These are phyloP conservation scores for Tremellales sp. DNA, from an alignment of 1,284 basidiomycete species.

Conservation along the genomic window DNA sequence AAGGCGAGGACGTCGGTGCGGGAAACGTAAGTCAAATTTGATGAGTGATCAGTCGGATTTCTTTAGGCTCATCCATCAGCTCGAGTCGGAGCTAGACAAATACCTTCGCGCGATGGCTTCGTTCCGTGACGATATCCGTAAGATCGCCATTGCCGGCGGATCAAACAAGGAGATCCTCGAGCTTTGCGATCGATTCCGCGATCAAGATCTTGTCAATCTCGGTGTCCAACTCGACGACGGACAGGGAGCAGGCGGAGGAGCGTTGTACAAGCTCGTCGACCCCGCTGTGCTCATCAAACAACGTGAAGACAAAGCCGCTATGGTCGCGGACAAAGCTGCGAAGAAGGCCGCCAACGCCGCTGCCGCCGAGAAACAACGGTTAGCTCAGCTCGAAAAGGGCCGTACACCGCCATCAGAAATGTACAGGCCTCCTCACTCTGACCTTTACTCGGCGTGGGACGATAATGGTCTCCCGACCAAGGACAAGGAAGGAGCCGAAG, in stretches of 20 bases:
- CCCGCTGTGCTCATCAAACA: conserved; percentile 76
- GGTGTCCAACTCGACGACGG: conserved; percentile 91
- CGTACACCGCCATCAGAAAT: conserved; percentile 68
- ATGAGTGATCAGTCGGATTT: background rate
- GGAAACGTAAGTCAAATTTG: conserved; percentile 57
- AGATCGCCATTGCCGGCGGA: conserved; percentile 69
- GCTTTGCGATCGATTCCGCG: conserved; percentile 84
- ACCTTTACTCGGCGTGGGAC: conserved; percentile 74
- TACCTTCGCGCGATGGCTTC: conserved; percentile 79
- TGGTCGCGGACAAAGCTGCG: conserved; percentile 68
- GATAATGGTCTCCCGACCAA: conserved; percentile 77
- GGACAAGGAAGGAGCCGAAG: conserved; percentile 75
- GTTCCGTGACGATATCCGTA: conserved; percentile 87
- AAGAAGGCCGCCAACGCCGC: conserved; percentile 73
- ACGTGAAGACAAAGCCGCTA: conserved; percentile 83
- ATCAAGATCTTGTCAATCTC: conserved; percentile 82
- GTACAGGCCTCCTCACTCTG: conserved; percentile 78
- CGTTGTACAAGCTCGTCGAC: conserved; percentile 87
- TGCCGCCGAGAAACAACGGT: conserved; percentile 65
- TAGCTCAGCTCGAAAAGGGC: conserved; percentile 82
- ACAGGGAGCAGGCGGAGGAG: conserved; percentile 84
- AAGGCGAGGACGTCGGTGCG: conserved; percentile 28
- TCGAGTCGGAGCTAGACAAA: conserved; percentile 82
- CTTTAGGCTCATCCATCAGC: conserved; percentile 50
- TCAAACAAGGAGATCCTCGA: conserved; percentile 67